Conservation (phyloP, 768 basidiomycete species). For the Mrakia blollopis region DNA sequence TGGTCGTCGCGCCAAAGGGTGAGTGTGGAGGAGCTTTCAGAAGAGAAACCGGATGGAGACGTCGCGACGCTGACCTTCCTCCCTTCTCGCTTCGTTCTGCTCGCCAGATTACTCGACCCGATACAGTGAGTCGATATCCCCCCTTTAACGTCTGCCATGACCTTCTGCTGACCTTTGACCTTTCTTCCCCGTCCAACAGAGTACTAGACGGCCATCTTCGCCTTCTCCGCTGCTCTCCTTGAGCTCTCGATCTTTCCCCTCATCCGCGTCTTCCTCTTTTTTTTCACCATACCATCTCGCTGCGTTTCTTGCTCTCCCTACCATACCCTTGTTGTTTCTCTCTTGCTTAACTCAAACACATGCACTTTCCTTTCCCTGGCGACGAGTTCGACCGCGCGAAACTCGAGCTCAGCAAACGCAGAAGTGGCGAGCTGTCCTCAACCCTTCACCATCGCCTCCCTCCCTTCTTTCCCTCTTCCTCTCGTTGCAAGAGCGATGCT, state of each 20-base stretch:
- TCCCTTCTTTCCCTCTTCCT: background rate
- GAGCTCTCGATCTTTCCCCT: background rate
- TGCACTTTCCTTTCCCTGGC: background rate
- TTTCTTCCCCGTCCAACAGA: background rate
- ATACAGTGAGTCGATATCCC: constrained; percentile 47
- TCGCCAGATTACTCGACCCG: constrained; percentile 70
- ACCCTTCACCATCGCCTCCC: background rate
- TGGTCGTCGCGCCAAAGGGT: constrained; percentile 96
- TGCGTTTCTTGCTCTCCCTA: too few species aligned
- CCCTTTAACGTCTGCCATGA: too few species aligned
- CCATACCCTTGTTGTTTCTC: background rate
- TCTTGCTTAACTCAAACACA: background rate
- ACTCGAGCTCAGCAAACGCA: too few species aligned
- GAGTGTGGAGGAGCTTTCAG: constrained; percentile 33
- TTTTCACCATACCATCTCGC: background rate
- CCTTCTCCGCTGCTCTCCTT: background rate
- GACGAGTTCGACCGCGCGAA: background rate
- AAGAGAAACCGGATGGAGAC: background rate
- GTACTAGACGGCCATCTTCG: constrained; percentile 2
- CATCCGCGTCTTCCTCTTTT: background rate
- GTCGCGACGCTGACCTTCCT: background rate
- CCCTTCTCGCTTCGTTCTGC: constrained; percentile 8
- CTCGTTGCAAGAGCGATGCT: background rate
- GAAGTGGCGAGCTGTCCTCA: too few species aligned
- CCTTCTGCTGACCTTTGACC: background rate